Percentiles rank a stretch among this genome's conserved stretches.
Conservation (phyloP, 1,139 yeast genomes). For the Saccharomyces hybrid region DNA sequence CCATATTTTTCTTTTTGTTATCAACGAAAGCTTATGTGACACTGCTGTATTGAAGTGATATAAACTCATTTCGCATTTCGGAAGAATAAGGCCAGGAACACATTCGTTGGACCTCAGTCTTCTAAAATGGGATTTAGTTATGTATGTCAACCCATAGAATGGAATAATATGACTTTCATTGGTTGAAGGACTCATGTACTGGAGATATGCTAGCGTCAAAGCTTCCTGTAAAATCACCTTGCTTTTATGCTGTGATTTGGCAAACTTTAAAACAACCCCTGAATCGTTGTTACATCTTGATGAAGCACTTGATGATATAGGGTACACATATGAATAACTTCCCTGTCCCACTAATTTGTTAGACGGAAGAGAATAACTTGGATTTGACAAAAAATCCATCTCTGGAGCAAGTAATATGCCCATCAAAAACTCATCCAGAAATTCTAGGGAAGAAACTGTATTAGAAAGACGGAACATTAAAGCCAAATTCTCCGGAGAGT, state of each 20-base stretch:
- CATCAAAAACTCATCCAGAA: not conserved
- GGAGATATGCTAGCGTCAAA: slow-evolving; percentile 5
- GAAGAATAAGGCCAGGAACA: slow-evolving; percentile 15
- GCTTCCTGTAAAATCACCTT: slow-evolving; percentile 9
- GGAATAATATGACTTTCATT: slow-evolving; percentile 9
- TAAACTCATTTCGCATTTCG: slow-evolving; percentile 10
- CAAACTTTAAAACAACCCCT: not conserved
- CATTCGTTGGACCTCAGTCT: slow-evolving; percentile 13
- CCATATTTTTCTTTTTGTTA: slow-evolving; percentile 9
- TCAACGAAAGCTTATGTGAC: not conserved
- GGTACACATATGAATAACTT: not conserved
- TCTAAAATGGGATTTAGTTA: slow-evolving; percentile 10
- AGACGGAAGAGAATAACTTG: not conserved
- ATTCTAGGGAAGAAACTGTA: not conserved
- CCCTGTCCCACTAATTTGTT: not conserved
- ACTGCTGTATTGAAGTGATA: slow-evolving; percentile 7
- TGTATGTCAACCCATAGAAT: slow-evolving; percentile 14
- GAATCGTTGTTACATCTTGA: not conserved
- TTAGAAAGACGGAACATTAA: not conserved
- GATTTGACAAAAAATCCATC: not conserved
- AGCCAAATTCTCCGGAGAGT: not conserved
- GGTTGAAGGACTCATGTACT: not conserved
- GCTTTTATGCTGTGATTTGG: not conserved
- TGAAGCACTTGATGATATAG: not conserved
- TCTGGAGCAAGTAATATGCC: not conserved